Conservation (phyloP, 23 red algal genomes). For the Pyropia haitanensis region DNA sequence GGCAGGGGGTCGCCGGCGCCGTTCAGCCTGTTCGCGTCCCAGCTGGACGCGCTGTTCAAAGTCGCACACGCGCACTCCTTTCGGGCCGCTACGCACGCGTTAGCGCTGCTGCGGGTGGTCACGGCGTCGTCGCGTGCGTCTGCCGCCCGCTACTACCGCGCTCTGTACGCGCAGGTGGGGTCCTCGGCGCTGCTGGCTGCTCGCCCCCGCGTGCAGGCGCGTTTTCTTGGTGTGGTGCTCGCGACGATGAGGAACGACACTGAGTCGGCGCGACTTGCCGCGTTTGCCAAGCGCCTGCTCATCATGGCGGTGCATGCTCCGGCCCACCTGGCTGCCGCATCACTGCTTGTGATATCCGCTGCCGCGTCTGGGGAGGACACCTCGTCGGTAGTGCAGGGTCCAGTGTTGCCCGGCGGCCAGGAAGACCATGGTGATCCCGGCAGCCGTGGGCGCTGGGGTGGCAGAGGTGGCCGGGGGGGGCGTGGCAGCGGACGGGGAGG, state of each 20-base stretch:
- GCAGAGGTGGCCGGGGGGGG: no score
- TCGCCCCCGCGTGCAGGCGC: slow-evolving; percentile 17
- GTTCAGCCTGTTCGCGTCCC: slow-evolving; percentile 16
- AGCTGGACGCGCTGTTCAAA: slow-evolving; percentile 53
- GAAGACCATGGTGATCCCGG: no score
- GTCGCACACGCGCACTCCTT: slow-evolving; percentile 47
- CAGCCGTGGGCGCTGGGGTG: no score
- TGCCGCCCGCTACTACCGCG: slow-evolving; percentile 63
- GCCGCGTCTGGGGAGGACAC: no score
- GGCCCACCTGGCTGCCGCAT: slow-evolving; percentile 44
- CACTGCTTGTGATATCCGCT: slow-evolving; percentile 46
- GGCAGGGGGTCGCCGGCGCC: slow-evolving; percentile 13
- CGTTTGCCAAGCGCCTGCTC: slow-evolving; percentile 75
- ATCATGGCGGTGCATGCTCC: slow-evolving; percentile 38
- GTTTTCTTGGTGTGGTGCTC: slow-evolving; percentile 50
- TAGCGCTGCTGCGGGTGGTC: slow-evolving; percentile 52
- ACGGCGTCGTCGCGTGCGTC: slow-evolving; percentile 16
- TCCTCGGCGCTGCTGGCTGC: slow-evolving; percentile 1
- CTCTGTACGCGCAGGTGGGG: slow-evolving; percentile 32
- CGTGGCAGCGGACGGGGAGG: no score
- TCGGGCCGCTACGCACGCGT: slow-evolving; percentile 40
- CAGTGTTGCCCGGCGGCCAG: no score
- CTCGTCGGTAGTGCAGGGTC: no score
- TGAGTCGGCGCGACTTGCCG: slow-evolving; percentile 39
- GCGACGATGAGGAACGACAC: slow-evolving; percentile 51